Base-by-base conservation (phyloP, 2,329 filamentous ascomycete species). In the Aspergillus neotritici region DNA sequence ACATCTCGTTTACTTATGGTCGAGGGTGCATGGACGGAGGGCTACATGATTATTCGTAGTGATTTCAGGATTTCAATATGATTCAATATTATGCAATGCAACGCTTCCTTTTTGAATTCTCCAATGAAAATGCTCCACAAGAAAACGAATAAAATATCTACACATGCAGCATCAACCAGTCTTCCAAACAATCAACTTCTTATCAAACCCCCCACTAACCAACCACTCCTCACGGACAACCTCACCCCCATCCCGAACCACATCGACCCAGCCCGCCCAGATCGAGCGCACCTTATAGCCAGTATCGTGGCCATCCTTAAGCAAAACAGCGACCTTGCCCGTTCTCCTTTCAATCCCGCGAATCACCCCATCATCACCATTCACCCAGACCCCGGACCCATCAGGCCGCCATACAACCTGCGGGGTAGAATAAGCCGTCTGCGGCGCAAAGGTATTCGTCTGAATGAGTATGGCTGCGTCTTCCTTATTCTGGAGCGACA, bases 171-270 rank as follows among this genome's bases (percentile, higher is more conserved):
- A 53, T 44, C 48, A 36, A 40, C 25, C 35, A 12, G 53, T 52
- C 45, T 62, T 69, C 80, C 80, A 83, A 29, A 82, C 60, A 48
- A 83, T 70, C 47, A 83, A 61, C 48, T 65, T 74, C 55, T 78
- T 78, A 63, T 84, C 80, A 61, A 83, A 84, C 1, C 79, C 81
- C 16, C 80, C 80, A 62, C 77, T 82, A 25, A 83, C 68, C 41
- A 83, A 55, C 60, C 74, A 71, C 59, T 83, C 80, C 46, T 71
- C 68, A 52, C 51, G 52, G 30, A 49, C 49, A 25, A 58, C 50
- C 14, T 55, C 51, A 25, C 21, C 21, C 9, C 50, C 51, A 40
- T 55, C 44, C 15, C 57, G 47, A 8, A 32, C 31, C 5, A 55
- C 50, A 47, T 47, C 39, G 12, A 78, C 63, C 42, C 55, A 61